These are phyloP conservation scores for Blepharisma japonicum DNA, from an alignment of 73 alveolate species.

Conservation along the genomic window DNA sequence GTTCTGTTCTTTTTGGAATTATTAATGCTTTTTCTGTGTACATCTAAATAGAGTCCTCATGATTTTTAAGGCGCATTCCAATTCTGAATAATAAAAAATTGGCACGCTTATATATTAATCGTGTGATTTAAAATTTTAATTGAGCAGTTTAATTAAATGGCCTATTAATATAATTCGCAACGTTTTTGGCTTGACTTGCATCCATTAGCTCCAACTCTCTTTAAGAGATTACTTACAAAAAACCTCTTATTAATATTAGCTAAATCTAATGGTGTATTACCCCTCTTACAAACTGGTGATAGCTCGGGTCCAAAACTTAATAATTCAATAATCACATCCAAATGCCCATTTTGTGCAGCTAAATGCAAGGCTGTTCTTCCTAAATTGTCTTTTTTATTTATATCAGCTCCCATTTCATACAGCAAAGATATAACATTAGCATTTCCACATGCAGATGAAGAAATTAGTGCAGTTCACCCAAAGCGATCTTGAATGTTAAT, in stretches of 20 bases:
- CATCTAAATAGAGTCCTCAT: too few relatives aligned
- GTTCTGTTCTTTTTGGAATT: too few relatives aligned
- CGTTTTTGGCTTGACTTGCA: too few relatives aligned
- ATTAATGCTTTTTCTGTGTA: too few relatives aligned
- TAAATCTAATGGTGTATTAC: background rate
- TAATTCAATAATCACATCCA: background rate
- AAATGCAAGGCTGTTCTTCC: slow-evolving; percentile 13
- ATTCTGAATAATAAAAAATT: too few relatives aligned
- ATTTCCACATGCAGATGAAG: background rate
- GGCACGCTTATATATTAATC: too few relatives aligned
- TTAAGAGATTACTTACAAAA: too few relatives aligned
- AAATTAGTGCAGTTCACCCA: slow-evolving; percentile 21
- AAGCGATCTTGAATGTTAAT: background rate
- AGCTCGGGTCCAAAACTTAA: background rate
- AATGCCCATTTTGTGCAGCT: slow-evolving; percentile 23
- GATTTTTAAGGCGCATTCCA: too few relatives aligned
- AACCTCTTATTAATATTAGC: background rate
- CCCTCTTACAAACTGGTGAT: background rate
- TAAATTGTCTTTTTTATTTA: background rate
- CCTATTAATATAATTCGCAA: too few relatives aligned
- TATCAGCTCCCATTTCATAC: background rate
- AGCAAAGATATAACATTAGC: background rate
- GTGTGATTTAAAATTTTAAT: too few relatives aligned
- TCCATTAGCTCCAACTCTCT: too few relatives aligned
- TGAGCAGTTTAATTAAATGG: too few relatives aligned